Base-by-base conservation (phyloP, 768 basidiomycete species). In the Sistotremastrum suecicum region DNA sequence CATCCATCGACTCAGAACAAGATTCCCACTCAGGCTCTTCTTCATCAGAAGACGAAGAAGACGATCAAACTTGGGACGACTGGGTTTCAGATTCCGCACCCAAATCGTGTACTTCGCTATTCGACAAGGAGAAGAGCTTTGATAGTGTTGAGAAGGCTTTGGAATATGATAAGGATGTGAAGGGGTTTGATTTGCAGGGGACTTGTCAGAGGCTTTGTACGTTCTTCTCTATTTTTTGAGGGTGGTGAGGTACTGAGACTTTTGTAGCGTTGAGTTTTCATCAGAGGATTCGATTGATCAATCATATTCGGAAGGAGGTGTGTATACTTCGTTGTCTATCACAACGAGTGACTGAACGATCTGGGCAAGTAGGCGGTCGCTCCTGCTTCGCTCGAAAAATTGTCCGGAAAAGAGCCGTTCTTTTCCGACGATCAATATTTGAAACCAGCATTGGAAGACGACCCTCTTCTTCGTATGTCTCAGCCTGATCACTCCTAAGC, bases 391-490 rank as follows among this genome's bases (percentile, higher is more conserved):
- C 64, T 76, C 9, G 51, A 57, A n/a, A 55, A 55, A 38, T 54
- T 87, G 46, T 71, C 69, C 32, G 77, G 78, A 20, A 58, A 62
- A 0, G 83, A 87, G 57, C 44, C 68, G 0, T 72, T 88, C 53
- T 75, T 92, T 50, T 58, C 65, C 8, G 75, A 78, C 5, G 92
- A 98, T 56, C 75, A 75, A 46, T 87, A 87, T 56, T 75, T 98
- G 20, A 72, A 75, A 37, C 94, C 94, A 2, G 76, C 74, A 31
- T 52, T 95, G 38, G 80, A 85, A 55, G 83, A 91, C 54, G 94
- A 97, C 58, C 83, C 89, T 2, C 63, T 95, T 8, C 78, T 98
- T 28, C 86, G 94, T 95, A 55, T 56, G 83, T 68, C 7, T n/a
- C n/a, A n/a, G n/a, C n/a, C n/a, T n/a, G n/a, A n/a, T 4, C 34